Conservation (phyloP, 768 basidiomycete genomes). For the Lactifluus rugatus region DNA sequence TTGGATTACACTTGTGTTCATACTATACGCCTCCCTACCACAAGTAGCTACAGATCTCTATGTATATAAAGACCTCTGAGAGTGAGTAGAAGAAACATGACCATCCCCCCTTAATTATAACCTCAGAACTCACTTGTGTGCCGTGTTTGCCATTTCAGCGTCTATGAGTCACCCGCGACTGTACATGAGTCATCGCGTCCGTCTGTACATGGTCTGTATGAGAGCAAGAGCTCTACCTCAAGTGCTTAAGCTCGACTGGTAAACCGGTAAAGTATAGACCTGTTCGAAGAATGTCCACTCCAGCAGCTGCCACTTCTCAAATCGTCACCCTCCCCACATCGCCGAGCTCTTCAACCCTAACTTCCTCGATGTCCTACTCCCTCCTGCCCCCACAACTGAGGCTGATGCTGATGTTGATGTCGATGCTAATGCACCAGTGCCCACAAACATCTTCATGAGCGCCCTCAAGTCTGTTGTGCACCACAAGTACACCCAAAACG, state of each 20-base stretch:
- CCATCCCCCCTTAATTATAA: too few species aligned
- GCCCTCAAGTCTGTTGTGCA: constrained; percentile 37
- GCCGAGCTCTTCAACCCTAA: constrained; percentile 48
- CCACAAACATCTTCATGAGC: constrained; percentile 44
- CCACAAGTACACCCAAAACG: constrained; percentile 41
- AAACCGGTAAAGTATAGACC: too few species aligned
- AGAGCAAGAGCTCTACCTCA: background rate
- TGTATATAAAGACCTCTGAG: too few species aligned
- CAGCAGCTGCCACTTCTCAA: constrained; percentile 30
- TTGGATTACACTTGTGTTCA: too few species aligned
- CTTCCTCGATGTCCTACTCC: constrained; percentile 50
- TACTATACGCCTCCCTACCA: too few species aligned
- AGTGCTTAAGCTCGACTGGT: too few species aligned
- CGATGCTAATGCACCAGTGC: background rate
- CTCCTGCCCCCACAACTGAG: constrained; percentile 20
- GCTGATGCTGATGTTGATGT: constrained; percentile 2
- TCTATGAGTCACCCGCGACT: too few species aligned
- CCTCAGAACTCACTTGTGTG: too few species aligned
- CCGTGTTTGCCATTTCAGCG: too few species aligned
- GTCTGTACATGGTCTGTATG: background rate
- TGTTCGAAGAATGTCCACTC: constrained; percentile 6
- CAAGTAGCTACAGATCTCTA: too few species aligned
- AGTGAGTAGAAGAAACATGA: too few species aligned
- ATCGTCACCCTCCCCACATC: constrained; percentile 41
- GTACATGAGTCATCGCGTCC: too few species aligned